A percentile compares a stretch with the other conserved stretches of the same genome.
phyloP scores from a whole-genome alignment of 345 rosid genomes.

The Eutrema japonicum region DNA sequence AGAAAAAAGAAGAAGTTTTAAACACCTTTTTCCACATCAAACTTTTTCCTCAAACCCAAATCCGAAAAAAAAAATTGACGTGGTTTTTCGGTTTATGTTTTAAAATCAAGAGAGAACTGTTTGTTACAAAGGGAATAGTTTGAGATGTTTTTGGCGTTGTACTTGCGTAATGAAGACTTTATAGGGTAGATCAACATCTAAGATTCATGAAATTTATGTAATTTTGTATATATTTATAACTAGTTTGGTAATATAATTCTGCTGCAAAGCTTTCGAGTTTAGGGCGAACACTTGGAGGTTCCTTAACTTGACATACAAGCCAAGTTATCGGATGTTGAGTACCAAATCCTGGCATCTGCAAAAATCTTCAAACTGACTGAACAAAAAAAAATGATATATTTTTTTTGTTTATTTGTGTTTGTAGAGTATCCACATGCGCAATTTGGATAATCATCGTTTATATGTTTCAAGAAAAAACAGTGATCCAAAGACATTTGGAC shows the following conservation, averaged over 20 bases:
- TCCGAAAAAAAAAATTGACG: background rate
- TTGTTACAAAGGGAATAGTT: conserved; percentile 24
- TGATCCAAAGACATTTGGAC: background rate
- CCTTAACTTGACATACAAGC: background rate
- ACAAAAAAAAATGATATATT: too few species aligned
- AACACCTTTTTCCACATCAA: conserved; percentile 19
- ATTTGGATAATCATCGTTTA: too few species aligned
- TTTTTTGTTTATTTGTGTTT: too few species aligned
- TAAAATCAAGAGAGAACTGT: conserved; percentile 15
- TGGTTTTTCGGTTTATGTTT: conserved; percentile 2
- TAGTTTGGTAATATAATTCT: conserved; percentile 30
- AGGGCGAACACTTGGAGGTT: conserved; percentile 14
- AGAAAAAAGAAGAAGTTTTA: background rate
- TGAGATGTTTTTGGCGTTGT: conserved; percentile 4
- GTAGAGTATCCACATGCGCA: too few species aligned
- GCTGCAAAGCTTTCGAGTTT: conserved; percentile 10
- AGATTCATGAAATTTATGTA: conserved; percentile 19
- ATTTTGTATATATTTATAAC: conserved; percentile 24
- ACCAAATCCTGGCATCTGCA: background rate
- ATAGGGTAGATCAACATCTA: conserved; percentile 33
- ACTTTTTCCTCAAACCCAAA: conserved; percentile 21
- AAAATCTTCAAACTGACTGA: too few species aligned
- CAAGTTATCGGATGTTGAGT: conserved; percentile 17
- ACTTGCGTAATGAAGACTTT: conserved; percentile 16
- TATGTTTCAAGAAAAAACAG: background rate